Percentiles rank a stretch among this genome's conserved stretches.
Evolutionary conservation across 192 early-diverging fungal genomes (phyloP).

Genomic region (Entrophospora sp.): DNA sequence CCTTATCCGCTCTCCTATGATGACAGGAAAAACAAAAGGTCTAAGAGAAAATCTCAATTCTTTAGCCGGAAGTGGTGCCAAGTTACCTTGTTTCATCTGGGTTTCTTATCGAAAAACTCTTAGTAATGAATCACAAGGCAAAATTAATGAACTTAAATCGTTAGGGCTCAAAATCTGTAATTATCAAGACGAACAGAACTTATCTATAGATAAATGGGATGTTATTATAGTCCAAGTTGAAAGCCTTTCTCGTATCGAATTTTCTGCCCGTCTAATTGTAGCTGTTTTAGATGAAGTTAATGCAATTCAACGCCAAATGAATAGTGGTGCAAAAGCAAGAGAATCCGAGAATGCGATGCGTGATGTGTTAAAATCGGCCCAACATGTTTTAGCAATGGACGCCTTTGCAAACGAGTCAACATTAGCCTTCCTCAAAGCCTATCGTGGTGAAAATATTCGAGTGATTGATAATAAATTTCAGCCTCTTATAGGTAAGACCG

Average conservation of each 20-base stretch:
- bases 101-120: slow-evolving; percentile 8
- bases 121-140: slow-evolving; percentile 1
- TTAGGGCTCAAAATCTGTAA: too few relatives aligned
- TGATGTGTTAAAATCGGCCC: neutral
- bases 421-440: neutral
- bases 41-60: neutral
- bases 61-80: neutral
- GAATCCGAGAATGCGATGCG: slow-evolving; percentile 16
- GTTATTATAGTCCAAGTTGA: slow-evolving; percentile 13
- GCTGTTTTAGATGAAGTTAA: neutral
- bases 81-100: too few relatives aligned
- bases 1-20: neutral
- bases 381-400: slow-evolving; percentile 7
- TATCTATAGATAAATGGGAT: slow-evolving; percentile 12
- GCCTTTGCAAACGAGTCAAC: slow-evolving; percentile 4
- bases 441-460: slow-evolving; percentile 11
- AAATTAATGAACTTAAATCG: too few relatives aligned
- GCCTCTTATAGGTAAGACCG: neutral
- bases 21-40: neutral
- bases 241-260: neutral
- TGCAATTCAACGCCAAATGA: slow-evolving; percentile 11
- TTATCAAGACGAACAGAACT: neutral
- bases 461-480: slow-evolving; percentile 3
- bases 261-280: neutral
- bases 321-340: neutral